These are phyloP conservation scores for Paralagenidium karlingii DNA, from an alignment of 352 stramenopile genomes.

Conservation along the genomic window DNA sequence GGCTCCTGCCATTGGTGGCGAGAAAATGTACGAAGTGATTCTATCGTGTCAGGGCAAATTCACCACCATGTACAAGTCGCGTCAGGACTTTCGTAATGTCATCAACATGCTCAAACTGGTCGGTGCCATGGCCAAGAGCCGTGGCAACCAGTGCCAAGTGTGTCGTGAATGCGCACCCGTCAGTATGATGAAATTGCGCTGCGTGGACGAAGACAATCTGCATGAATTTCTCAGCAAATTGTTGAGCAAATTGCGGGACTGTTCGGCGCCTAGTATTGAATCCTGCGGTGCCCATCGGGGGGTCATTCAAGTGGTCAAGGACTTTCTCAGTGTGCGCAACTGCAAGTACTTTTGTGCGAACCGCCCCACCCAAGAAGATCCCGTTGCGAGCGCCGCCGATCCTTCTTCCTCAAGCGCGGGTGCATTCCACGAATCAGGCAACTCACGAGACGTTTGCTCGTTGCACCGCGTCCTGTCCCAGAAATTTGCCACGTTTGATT, in stretches of 20 bases:
- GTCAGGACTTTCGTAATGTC: conserved; percentile 73
- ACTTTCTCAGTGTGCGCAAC: conserved; percentile 65
- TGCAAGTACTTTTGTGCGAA: conserved; percentile 58
- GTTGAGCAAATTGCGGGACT: conserved; percentile 43
- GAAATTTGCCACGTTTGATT: conserved; percentile 65
- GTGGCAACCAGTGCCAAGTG: conserved; percentile 22
- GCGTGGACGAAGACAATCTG: conserved; percentile 35
- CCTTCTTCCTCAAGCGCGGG: too few relatives aligned
- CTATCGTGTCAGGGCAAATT: conserved; percentile 64
- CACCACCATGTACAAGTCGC: conserved; percentile 70
- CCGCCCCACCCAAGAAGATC: conserved; percentile 14
- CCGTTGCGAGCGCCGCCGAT: too few relatives aligned
- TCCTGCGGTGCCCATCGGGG: conserved; percentile 52
- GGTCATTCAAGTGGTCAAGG: conserved; percentile 73
- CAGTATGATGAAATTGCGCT: conserved; percentile 19
- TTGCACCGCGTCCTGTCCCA: conserved; percentile 66
- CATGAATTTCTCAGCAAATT: conserved; percentile 38
- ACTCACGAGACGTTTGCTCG: conserved; percentile 9
- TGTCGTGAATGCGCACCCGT: conserved; percentile 34
- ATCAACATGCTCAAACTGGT: conserved; percentile 76
- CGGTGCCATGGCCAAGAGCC: conserved; percentile 47
- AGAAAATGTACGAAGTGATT: conserved; percentile 77
- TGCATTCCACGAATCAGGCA: neutral
- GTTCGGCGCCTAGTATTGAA: conserved; percentile 21
- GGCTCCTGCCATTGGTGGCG: conserved; percentile 48